Base-by-base conservation (phyloP, 2,329 filamentous ascomycete species). In the Emergomyces pasteurianus region DNA sequence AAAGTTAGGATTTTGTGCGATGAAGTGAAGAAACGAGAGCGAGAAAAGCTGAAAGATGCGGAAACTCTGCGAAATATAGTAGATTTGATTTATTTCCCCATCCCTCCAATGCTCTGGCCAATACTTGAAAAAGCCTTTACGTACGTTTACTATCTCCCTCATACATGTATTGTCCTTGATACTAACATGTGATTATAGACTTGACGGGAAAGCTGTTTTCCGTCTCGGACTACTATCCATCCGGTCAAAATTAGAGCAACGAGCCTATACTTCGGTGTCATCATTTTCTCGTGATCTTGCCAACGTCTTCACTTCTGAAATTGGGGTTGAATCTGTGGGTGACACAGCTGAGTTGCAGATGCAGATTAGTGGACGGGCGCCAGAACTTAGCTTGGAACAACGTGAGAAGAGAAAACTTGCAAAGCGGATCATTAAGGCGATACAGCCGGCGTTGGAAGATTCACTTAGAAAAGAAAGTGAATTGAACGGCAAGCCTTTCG, bases 61-160 rank as follows among this genome's bases (percentile, higher is more conserved):
- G 84, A 89, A 70, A 79, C 91, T 57, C 83, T 97, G 67, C 85
- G 85, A 66, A 85, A 86, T 63, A 86, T 96, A 69, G 83, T 97
- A 36, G 88, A 97, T 71, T 87, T 84, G 42, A 87, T 95, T 67
- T 99, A 97, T 75, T 96, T 97, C 66, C 94, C 94, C 0, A 84
- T 96, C 16, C 83, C 86, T 60, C 86, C 86, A 67, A 77, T 95
- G 58, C 81, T 99, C 26, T 82, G 81, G 69, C 87, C 89, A 3
- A 86, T 94, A 34, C 79, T 96, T 57, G 87, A 91, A 47, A 90
- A 88, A 74, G 90, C 90, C 10, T 81, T 89, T 69, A 79, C 79
- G 90, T 96, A 82, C 84, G 91, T 84, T 60, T 34, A 61, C 31
- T 50, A 61, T 46, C 38, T 34, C 10, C 16, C 42, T 59, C 61